Conservation (phyloP, 495 filamentous ascomycete genomes). For the Lindgomyces ingoldianus region DNA sequence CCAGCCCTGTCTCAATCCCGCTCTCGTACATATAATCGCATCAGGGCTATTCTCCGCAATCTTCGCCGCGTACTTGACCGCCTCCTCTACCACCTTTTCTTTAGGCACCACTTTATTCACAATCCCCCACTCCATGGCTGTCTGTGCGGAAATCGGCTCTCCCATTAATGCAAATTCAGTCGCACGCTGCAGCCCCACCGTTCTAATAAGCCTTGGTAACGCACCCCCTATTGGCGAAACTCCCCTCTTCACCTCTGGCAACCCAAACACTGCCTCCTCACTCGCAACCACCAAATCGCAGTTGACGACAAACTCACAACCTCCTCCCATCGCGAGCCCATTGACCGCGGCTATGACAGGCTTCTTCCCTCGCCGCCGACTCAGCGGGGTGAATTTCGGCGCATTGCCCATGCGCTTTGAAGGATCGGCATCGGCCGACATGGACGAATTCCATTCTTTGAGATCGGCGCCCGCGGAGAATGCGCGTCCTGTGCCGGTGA, state of each 20-base stretch:
- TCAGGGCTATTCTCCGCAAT: conserved; percentile 34
- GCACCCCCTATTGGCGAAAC: conserved; percentile 20
- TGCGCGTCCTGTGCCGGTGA: conserved; percentile 32
- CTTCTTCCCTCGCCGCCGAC: conserved; percentile 29
- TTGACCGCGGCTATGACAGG: conserved; percentile 36
- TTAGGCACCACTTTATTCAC: conserved; percentile 19
- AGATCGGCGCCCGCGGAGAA: conserved; percentile 35
- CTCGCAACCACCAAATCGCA: conserved; percentile 34
- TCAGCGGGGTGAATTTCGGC: conserved; percentile 14
- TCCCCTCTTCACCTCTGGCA: conserved; percentile 34
- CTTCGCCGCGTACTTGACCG: conserved; percentile 14
- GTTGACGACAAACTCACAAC: conserved; percentile 30
- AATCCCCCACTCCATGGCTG: conserved; percentile 19
- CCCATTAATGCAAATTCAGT: conserved; percentile 30
- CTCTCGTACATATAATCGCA: conserved; percentile 21
- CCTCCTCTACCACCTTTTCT: conserved; percentile 22
- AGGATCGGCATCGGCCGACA: conserved; percentile 14
- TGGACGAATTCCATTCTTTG: conserved; percentile 31
- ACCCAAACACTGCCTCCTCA: conserved; percentile 14
- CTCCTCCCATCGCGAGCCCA: conserved; percentile 33
- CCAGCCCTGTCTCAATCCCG: conserved; percentile 29
- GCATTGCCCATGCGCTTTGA: conserved; percentile 15
- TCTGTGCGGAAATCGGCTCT: conserved; percentile 11
- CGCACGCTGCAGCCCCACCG: conserved; percentile 29
- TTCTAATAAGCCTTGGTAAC: conserved; percentile 27